A percentile compares a stretch with the other conserved stretches of the same genome.
These are phyloP conservation scores for Neocallimastix lanati DNA, from an alignment of 192 early-diverging fungal species.

Conservation along the genomic window DNA sequence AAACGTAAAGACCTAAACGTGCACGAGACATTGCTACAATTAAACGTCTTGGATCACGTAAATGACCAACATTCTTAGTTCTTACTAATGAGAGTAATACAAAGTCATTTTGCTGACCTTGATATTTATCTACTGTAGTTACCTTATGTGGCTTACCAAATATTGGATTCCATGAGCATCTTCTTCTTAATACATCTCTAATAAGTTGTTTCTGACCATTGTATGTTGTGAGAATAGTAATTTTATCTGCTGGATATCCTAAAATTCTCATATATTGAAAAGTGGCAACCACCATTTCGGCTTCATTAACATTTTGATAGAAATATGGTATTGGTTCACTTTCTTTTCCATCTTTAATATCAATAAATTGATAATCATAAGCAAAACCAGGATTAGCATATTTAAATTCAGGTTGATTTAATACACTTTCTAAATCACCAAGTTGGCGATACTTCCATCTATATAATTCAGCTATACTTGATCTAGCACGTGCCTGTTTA, in stretches of 20 bases:
- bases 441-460: slow-evolving; percentile 63
- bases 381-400: slow-evolving; percentile 69
- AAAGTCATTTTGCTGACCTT: slow-evolving; percentile 89
- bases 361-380: slow-evolving; percentile 72
- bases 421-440: slow-evolving; percentile 33
- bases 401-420: slow-evolving; percentile 24
- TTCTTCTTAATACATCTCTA: slow-evolving; percentile 62
- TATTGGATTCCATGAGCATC: slow-evolving; percentile 72
- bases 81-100: slow-evolving; percentile 78
- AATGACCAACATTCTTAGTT: slow-evolving; percentile 69
- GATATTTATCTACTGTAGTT: slow-evolving; percentile 90
- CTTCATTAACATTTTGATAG: slow-evolving; percentile 93
- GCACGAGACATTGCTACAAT: slow-evolving; percentile 89
- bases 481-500: slow-evolving; percentile 59
- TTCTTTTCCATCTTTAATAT: slow-evolving; percentile 70
- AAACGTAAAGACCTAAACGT: slow-evolving; percentile 83
- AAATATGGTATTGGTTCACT: slow-evolving; percentile 69
- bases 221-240: slow-evolving; percentile 89
- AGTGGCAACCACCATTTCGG: slow-evolving; percentile 86
- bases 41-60: slow-evolving; percentile 80
- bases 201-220: slow-evolving; percentile 92
- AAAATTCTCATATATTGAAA: slow-evolving; percentile 91
- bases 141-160: slow-evolving; percentile 63
- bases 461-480: slow-evolving; percentile 64
- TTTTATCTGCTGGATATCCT: slow-evolving; percentile 79